These are phyloP conservation scores for Saccharum spontaneum DNA, from an alignment of 176 grass and related monocot species.

Conservation along the genomic window DNA sequence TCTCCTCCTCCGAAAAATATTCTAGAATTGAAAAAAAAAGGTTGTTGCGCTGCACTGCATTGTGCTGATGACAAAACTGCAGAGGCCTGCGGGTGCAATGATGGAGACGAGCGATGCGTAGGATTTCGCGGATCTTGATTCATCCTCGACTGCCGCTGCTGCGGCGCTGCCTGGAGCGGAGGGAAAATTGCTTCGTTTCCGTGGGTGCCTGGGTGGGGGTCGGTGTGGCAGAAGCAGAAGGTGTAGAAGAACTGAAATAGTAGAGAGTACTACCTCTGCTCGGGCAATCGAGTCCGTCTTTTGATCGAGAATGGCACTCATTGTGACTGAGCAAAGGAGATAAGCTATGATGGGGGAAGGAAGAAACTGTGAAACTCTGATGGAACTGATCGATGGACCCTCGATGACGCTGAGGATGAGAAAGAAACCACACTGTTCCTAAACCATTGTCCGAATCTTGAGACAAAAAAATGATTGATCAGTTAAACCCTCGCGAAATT, in stretches of 20 bases:
- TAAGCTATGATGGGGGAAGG: constrained; percentile 6
- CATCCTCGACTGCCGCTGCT: background rate
- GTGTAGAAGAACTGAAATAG: background rate
- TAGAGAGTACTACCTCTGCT: background rate
- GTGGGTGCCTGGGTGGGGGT: background rate
- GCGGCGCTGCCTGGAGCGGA: background rate
- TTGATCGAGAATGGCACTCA: background rate
- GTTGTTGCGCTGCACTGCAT: background rate
- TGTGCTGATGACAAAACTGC: constrained; percentile 43
- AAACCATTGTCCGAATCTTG: background rate
- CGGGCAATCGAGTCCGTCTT: constrained; percentile 21
- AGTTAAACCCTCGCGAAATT: background rate
- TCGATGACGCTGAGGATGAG: background rate
- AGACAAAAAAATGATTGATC: background rate
- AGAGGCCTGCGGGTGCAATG: constrained; percentile 39
- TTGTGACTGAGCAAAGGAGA: background rate
- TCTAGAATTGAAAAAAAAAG: background rate
- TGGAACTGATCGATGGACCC: background rate
- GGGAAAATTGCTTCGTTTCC: background rate
- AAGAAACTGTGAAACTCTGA: background rate
- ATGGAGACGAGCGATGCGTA: constrained; percentile 25
- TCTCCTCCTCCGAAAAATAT: background rate
- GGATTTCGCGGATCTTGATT: constrained; percentile 61
- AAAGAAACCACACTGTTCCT: background rate
- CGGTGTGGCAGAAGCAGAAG: background rate